These are phyloP conservation scores for Fusarium tanahbumbuense DNA, from an alignment of 2,329 filamentous ascomycete species.

Conservation along the genomic window DNA sequence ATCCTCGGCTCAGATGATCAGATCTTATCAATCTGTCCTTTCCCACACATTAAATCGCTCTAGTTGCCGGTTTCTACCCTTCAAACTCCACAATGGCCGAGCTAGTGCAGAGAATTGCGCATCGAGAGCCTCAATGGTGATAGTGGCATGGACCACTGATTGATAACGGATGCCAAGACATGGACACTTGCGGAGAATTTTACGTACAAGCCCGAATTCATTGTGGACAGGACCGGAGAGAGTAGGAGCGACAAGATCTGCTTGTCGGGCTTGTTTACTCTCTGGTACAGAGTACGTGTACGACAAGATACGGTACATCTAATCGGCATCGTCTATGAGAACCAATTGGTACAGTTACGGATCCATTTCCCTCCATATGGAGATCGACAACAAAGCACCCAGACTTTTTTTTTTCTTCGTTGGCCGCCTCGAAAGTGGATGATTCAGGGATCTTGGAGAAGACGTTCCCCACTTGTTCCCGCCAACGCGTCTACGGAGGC, in stretches of 20 bases:
- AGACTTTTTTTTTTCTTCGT: conserved; percentile 14
- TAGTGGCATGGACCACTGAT: conserved; percentile 40
- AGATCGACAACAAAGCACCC: conserved; percentile 26
- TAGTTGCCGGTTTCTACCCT: conserved; percentile 19
- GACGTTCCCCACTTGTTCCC: conserved; percentile 28
- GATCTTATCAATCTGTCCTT: conserved; percentile 31
- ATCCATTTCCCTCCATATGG: conserved; percentile 15
- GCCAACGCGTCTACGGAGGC: conserved; percentile 22
- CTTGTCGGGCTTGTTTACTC: background rate
- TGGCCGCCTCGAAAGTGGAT: conserved; percentile 37
- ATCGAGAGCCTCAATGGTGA: conserved; percentile 18
- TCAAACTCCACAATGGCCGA: conserved; percentile 7
- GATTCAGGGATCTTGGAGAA: conserved; percentile 20
- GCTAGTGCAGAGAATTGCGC: conserved; percentile 30
- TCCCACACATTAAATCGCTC: background rate
- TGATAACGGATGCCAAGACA: conserved; percentile 39
- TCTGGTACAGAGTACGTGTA: background rate
- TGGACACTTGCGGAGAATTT: conserved; percentile 15
- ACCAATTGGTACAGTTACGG: conserved; percentile 3
- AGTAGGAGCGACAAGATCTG: background rate
- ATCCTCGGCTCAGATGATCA: conserved; percentile 1
- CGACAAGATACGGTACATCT: background rate
- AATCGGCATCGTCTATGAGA: background rate
- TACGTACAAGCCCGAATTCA: conserved; percentile 24
- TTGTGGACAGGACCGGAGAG: conserved; percentile 13